A percentile compares a stretch with the other conserved stretches of the same genome.
Evolutionary conservation across 129 eudicot genomes (phyloP).

Genomic region (Tagetes patula): DNA sequence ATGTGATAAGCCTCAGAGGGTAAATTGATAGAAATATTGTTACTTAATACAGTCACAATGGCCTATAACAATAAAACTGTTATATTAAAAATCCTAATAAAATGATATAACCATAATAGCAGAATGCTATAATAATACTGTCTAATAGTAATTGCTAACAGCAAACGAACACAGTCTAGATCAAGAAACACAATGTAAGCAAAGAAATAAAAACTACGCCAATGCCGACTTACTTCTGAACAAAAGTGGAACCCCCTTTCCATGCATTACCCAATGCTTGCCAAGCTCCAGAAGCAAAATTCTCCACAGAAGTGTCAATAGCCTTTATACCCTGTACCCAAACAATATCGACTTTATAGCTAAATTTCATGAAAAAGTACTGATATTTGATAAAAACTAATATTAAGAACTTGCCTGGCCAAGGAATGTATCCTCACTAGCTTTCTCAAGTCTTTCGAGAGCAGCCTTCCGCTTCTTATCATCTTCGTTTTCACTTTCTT

Average conservation of each 20-base stretch:
- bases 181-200: neutral
- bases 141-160: neutral
- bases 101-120: neutral
- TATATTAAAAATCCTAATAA: neutral
- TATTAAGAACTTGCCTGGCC: slow-evolving; percentile 67
- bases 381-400: neutral
- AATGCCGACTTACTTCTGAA: slow-evolving; percentile 58
- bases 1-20: neutral
- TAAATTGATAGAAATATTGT: neutral
- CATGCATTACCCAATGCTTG: slow-evolving; percentile 86
- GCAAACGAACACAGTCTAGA: neutral
- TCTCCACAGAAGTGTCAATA: slow-evolving; percentile 74
- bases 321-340: slow-evolving; percentile 78
- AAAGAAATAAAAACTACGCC: neutral
- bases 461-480: slow-evolving; percentile 68
- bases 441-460: slow-evolving; percentile 73
- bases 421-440: slow-evolving; percentile 83
- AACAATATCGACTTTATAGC: neutral
- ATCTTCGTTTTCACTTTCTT: slow-evolving; percentile 67
- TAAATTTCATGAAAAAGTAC: neutral
- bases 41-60: neutral
- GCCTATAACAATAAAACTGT: neutral
- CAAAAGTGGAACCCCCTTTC: slow-evolving; percentile 73
- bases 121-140: neutral
- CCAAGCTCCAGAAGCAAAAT: slow-evolving; percentile 95